Evolutionary conservation across 2,329 filamentous ascomycete species (phyloP).

Genomic region (Neonectria sp.): DNA sequence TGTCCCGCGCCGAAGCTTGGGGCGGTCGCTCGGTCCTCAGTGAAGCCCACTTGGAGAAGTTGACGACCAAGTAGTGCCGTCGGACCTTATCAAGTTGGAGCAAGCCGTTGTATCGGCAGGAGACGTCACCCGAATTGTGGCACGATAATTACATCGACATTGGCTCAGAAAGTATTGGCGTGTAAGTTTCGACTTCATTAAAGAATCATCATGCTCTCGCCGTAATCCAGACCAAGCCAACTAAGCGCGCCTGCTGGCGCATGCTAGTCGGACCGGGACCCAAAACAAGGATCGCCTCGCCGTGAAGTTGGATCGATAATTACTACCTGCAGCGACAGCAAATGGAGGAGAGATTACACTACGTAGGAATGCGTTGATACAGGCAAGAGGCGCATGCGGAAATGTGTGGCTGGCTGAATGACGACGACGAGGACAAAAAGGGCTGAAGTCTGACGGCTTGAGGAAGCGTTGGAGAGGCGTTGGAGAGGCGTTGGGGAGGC

Average conservation of each 20-base stretch:
- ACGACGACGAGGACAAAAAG: constrained; percentile 3
- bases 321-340: not conserved
- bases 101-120: constrained; percentile 9
- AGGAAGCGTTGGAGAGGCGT: not conserved
- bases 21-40: constrained; percentile 16
- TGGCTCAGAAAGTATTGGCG: constrained; percentile 12
- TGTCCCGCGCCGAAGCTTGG: not conserved
- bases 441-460: constrained; percentile 10
- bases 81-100: not conserved
- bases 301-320: constrained; percentile 13
- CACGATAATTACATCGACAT: constrained; percentile 35
- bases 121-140: constrained; percentile 34
- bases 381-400: constrained; percentile 20
- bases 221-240: constrained; percentile 2
- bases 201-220: constrained; percentile 12
- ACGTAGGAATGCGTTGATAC: constrained; percentile 13
- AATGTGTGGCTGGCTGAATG: constrained; percentile 13
- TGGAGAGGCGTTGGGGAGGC: not conserved
- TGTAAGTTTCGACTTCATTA: constrained; percentile 3
- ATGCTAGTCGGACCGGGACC: not conserved
- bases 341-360: constrained; percentile 2
- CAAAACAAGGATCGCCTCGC: constrained; percentile 11
- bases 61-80: constrained; percentile 13
- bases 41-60: constrained; percentile 13
- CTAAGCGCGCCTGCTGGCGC: constrained; percentile 12